A percentile compares a stretch with the other conserved stretches of the same genome.
phyloP scores from a whole-genome alignment of 2,329 filamentous ascomycete species.

The Magnaporthales sp. region DNA sequence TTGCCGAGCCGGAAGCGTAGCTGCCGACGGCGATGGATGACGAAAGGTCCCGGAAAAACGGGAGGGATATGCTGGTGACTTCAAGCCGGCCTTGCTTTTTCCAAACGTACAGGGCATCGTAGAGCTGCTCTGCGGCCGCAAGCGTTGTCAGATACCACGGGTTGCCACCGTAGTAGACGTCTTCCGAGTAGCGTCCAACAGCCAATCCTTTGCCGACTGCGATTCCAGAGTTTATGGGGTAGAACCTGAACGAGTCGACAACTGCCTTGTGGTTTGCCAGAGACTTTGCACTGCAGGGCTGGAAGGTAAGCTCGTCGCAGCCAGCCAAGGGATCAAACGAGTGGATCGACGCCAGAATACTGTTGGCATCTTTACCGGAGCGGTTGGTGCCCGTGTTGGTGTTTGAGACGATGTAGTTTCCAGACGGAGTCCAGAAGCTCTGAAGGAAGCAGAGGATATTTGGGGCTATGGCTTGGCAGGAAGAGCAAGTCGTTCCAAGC shows the following conservation, averaged over 20 bases:
- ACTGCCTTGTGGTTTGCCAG: conserved; percentile 70
- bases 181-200: conserved; percentile 62
- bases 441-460: conserved; percentile 67
- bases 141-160: conserved; percentile 75
- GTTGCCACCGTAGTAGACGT: conserved; percentile 69
- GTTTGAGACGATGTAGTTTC: conserved; percentile 60
- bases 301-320: conserved; percentile 66
- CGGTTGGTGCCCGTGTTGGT: conserved; percentile 52
- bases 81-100: conserved; percentile 51
- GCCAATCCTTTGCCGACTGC: conserved; percentile 49
- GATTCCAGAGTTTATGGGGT: conserved; percentile 60
- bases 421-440: conserved; percentile 57
- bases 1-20: conserved; percentile 39
- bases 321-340: conserved; percentile 58
- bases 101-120: conserved; percentile 68
- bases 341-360: conserved; percentile 56
- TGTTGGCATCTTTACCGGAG: conserved; percentile 64
- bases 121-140: conserved; percentile 72
- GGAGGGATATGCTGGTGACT: conserved; percentile 54
- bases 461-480: conserved; percentile 57
- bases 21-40: conserved; percentile 51
- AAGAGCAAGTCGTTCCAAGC: conserved; percentile 50
- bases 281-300: conserved; percentile 62
- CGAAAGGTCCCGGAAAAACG: conserved; percentile 63
- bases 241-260: conserved; percentile 69